A percentile compares a stretch with the other conserved stretches of the same genome.
Evolutionary conservation across 2,329 filamentous ascomycete genomes (phyloP).

Genomic region (Daldinia sp.): DNA sequence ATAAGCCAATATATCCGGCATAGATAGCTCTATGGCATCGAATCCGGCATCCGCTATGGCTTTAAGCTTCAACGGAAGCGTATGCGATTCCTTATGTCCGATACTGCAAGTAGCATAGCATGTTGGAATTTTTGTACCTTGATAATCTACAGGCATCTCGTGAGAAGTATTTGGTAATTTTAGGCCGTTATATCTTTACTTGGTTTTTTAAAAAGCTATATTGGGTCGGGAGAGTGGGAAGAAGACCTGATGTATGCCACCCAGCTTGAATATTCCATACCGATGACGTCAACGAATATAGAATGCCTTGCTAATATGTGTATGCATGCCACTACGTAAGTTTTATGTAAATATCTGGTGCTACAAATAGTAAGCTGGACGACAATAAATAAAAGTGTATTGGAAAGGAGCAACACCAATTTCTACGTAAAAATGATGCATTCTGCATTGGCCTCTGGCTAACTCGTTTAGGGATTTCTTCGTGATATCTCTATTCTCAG

Average conservation of each 20-base stretch:
- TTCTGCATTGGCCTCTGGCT: too few relatives aligned
- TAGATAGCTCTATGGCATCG: conserved; percentile 74
- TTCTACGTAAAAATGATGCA: too few relatives aligned
- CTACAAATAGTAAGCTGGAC: background rate
- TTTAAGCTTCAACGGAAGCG: conserved; percentile 66
- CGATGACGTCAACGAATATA: conserved; percentile 33
- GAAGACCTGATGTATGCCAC: background rate
- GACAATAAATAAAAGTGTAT: background rate
- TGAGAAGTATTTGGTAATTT: background rate
- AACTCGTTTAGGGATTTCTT: too few relatives aligned
- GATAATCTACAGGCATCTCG: conserved; percentile 42
- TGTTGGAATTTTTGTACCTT: conserved; percentile 39
- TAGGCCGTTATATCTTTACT: background rate
- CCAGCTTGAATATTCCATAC: background rate
- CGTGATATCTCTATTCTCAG: too few relatives aligned
- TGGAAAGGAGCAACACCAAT: background rate
- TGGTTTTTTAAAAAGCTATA: background rate
- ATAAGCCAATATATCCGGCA: conserved; percentile 75
- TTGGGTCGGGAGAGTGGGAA: background rate
- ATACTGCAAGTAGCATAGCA: conserved; percentile 47
- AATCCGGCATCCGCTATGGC: conserved; percentile 73
- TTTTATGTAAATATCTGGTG: conserved; percentile 6
- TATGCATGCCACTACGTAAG: background rate
- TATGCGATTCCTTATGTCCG: conserved; percentile 50
- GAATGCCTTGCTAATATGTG: background rate